phyloP scores from a whole-genome alignment of 2,329 filamentous ascomycete genomes.

The Fusarium sublunatum region DNA sequence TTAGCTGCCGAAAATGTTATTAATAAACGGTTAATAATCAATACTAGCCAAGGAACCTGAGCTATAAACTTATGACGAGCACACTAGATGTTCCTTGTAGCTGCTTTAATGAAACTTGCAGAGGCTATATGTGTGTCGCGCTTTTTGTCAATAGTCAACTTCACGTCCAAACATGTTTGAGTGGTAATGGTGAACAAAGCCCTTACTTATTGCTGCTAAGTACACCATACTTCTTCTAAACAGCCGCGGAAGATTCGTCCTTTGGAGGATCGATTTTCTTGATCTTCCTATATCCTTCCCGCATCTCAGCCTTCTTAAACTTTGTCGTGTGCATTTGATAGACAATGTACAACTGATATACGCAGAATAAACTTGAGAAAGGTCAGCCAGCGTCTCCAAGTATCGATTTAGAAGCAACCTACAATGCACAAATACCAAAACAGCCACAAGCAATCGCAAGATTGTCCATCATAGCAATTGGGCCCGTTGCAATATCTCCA shows the following conservation, averaged over 20 bases:
- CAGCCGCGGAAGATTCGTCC: background rate
- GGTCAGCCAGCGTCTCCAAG: background rate
- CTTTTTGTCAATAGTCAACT: no score
- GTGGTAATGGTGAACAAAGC: background rate
- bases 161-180: background rate
- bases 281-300: conserved; percentile 24
- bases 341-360: conserved; percentile 29
- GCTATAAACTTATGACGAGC: no score
- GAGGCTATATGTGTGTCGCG: no score
- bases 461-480: conserved; percentile 25
- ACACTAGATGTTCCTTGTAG: no score
- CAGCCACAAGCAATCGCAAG: conserved; percentile 31
- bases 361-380: conserved; percentile 14
- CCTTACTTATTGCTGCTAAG: background rate
- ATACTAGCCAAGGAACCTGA: no score
- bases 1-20: no score
- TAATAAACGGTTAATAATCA: no score
- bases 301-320: conserved; percentile 24
- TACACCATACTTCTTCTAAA: background rate
- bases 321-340: conserved; percentile 14
- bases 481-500: conserved; percentile 9
- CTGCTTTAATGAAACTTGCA: no score
- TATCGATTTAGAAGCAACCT: background rate
- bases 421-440: conserved; percentile 34
- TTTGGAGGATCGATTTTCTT: conserved; percentile 12